Base-by-base conservation (phyloP, 495 filamentous ascomycete species). In the Penicillium roqueforti region DNA sequence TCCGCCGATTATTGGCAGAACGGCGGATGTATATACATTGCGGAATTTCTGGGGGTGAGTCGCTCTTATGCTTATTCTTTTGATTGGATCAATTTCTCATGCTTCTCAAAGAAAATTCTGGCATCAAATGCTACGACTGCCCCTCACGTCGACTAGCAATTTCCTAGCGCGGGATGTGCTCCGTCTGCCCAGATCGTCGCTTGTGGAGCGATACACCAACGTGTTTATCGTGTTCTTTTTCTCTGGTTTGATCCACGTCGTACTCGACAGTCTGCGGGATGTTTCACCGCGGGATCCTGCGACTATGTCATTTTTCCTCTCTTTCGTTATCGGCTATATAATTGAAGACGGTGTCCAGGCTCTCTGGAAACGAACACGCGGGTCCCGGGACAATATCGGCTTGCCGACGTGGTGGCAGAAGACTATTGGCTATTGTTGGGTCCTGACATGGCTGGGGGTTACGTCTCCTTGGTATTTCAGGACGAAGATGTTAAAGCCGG, bases 81-180 rank as follows among this genome's bases (percentile, higher is more conserved):
- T 19, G 22, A 14, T 16, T 8, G 1, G 32, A 13, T 14, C 18
- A 26, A 16, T 42, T 38, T 31, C 19, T 13, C 4, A 18, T 37
- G n/a, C 4, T 37, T 29, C 45, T 25, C 39, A 60, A 47, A 74
- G 71, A 3, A 67, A 61, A 45, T 75, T 72, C 58, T 77, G 74
- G 74, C 72, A 77, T 49, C 67, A 72, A 45, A 56, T 65, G 26
- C 34, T 72, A 14, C 69, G 70, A 22, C 53, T 63, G 46, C 61
- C 61, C 6, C 53, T 74, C 26, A 65, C 65, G 0, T 54, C 53
- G 11, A 23, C 59, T 1, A 59, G 68, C 40, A 65, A 59, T 16
- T 73, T 62, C 34, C 41, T 65, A 19, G 47, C 70, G 14, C 54
- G 66, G 4, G 45, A 68, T 38, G 8, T 64, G 1, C 51, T 75